Percentiles rank a stretch among this genome's conserved stretches.
Evolutionary conservation across 129 eudicot genomes (phyloP).

Genomic region (Glebionis coronaria): DNA sequence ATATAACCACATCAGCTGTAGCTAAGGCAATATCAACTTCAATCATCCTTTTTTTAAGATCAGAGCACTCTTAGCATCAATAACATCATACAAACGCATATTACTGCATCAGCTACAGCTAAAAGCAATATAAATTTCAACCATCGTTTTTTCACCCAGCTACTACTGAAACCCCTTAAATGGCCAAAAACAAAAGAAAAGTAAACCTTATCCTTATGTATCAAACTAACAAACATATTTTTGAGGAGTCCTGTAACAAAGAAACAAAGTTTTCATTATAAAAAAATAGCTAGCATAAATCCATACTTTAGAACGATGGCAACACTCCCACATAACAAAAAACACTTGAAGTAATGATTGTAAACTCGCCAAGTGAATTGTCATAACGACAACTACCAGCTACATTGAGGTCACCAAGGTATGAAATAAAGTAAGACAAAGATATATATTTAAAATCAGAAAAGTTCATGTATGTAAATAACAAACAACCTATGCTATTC

Average conservation of each 20-base stretch:
- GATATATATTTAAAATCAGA: not conserved
- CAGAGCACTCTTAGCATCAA: no score
- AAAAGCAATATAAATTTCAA: no score
- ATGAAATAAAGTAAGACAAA: conserved; percentile 33
- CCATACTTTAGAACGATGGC: not conserved
- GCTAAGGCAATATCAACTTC: conserved; percentile 49
- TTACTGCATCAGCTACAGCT: no score
- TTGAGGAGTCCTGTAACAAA: conserved; percentile 59
- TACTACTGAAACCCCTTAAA: conserved; percentile 1
- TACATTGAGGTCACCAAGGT: conserved; percentile 32
- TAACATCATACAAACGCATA: no score
- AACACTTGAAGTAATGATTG: conserved; percentile 4
- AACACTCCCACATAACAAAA: conserved; percentile 13
- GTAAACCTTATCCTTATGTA: conserved; percentile 47
- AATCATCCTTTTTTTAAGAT: not conserved
- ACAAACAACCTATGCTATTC: no score
- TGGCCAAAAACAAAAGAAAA: conserved; percentile 13
- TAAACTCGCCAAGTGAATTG: conserved; percentile 65
- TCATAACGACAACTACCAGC: conserved; percentile 54
- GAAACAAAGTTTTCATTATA: conserved; percentile 5
- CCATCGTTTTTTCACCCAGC: no score
- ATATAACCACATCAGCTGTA: no score
- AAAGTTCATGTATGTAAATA: not conserved
- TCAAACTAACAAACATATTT: conserved; percentile 57
- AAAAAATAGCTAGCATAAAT: not conserved